phyloP scores from a whole-genome alignment of 2,329 filamentous ascomycete genomes.

The Cladobotryum mycophilum region DNA sequence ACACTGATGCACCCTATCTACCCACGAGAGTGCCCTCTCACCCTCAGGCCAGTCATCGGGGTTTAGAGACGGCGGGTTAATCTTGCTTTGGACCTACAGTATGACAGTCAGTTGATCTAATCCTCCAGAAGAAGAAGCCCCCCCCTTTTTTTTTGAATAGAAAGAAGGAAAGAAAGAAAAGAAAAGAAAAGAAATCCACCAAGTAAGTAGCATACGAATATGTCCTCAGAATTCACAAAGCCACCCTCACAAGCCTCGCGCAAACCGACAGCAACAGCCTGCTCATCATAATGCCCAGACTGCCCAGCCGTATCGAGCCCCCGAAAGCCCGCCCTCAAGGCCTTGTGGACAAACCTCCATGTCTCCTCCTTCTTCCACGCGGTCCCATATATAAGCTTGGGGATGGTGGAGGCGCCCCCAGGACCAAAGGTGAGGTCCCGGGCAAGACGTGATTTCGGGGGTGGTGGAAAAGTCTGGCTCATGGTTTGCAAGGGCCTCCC shows the following conservation, averaged over 20 bases:
- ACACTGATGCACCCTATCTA: slow-evolving; percentile 60
- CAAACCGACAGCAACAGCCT: slow-evolving; percentile 62
- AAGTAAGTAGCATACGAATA: slow-evolving; percentile 49
- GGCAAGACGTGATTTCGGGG: slow-evolving; percentile 21
- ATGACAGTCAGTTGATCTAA: neutral
- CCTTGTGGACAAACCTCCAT: slow-evolving; percentile 59
- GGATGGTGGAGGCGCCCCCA: slow-evolving; percentile 33
- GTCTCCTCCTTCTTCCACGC: slow-evolving; percentile 78
- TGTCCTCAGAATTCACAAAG: slow-evolving; percentile 46
- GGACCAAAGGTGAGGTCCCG: slow-evolving; percentile 30
- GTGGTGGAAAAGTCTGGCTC: no score
- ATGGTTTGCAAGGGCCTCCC: no score
- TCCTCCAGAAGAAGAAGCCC: no score
- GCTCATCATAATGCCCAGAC: slow-evolving; percentile 71
- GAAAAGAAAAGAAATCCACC: neutral
- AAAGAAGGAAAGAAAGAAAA: no score
- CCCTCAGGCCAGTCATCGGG: no score
- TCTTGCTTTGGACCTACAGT: slow-evolving; percentile 72
- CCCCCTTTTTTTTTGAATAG: no score
- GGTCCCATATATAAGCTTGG: slow-evolving; percentile 66
- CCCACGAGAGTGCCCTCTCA: slow-evolving; percentile 40
- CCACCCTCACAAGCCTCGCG: slow-evolving; percentile 53
- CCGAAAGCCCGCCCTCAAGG: slow-evolving; percentile 62
- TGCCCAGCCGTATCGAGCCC: slow-evolving; percentile 74
- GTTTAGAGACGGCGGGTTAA: slow-evolving; percentile 50